Base-by-base conservation (phyloP, 83 land plant species). In the Picea abies region DNA sequence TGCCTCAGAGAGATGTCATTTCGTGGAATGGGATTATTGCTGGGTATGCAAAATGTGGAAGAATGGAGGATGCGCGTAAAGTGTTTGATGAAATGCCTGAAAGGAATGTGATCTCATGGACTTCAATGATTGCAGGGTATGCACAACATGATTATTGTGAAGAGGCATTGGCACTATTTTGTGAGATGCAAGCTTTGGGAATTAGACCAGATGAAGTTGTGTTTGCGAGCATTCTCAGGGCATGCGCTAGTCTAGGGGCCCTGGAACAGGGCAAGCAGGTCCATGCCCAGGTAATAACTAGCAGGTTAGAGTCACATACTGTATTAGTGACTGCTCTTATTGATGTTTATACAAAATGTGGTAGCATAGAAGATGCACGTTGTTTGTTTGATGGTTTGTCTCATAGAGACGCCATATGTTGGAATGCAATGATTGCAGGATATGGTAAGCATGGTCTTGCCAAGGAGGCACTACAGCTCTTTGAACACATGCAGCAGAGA, bases 351-450 rank as follows among this genome's bases (percentile, higher is more conserved):
- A 15, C 58, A 10, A 76, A 76, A 52, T 12, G 79, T 47, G 58
- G 47, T 6, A 22, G 61, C 20, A 49, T 52, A 1, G 61, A 52
- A 11, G 3, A 29, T n/a, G 88, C 88, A 26, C 25, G 35, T 3
- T 19, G 71, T 11, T 29, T 87, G 52, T 84, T 87, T 7, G 8
- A 76, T 4, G 19, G 37, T 6, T 29, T 52, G 3, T 22, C 44
- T 19, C 9, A 39, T 4, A n/a, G 32, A 60, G 82, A 76, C n/a
- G 83, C 65, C 19, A 75, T 65, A 41, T 19, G 76, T 2, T 70
- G 73, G 79, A 87, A 84, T 78, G 47, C 86, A 6, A 83, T 87
- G 87, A 86, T 86, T 52, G 67, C 71, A 26, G 87, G 81, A 20
- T 87, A 80, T 81, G 52, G 61, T 3, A 52, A 22, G 37, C 83